Percentiles rank a stretch among this genome's conserved stretches.
These are phyloP conservation scores for Stygiomarasmius scandens DNA, from an alignment of 1,284 basidiomycete genomes.

Conservation along the genomic window DNA sequence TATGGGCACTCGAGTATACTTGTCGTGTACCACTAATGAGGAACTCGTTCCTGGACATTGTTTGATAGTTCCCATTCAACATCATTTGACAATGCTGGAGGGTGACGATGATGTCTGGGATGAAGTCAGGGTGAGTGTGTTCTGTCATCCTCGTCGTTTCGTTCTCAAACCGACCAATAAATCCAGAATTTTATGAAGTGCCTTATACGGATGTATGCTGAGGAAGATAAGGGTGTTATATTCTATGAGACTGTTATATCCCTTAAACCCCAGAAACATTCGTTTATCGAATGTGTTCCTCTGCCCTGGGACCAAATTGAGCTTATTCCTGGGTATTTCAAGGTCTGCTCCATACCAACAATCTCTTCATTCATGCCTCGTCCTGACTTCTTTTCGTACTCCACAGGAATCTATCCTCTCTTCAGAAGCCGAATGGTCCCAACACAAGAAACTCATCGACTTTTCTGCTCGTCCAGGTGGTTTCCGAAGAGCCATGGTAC, in stretches of 20 bases:
- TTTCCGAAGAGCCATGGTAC: constrained; percentile 91
- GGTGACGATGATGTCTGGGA: constrained; percentile 99
- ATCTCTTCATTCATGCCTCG: neutral
- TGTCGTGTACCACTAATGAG: constrained; percentile 86
- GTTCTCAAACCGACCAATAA: constrained; percentile 5
- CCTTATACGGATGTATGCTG: constrained; percentile 91
- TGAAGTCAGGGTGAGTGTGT: constrained; percentile 76
- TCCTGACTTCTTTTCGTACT: constrained; percentile 5
- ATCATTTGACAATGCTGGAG: constrained; percentile 89
- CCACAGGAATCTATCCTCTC: constrained; percentile 86
- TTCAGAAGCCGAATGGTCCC: constrained; percentile 95
- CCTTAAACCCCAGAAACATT: constrained; percentile 66
- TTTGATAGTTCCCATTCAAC: constrained; percentile 94
- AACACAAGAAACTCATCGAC: constrained; percentile 95
- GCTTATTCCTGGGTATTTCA: constrained; percentile 91
- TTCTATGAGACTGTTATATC: constrained; percentile 22
- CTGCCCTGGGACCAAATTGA: constrained; percentile 86
- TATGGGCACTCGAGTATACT: constrained; percentile 87
- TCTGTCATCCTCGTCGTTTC: neutral
- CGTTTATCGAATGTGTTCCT: constrained; percentile 91
- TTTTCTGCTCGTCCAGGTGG: constrained; percentile 88
- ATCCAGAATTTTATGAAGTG: constrained; percentile 98
- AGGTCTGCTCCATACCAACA: constrained; percentile 44
- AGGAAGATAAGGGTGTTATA: constrained; percentile 64
- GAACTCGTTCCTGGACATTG: constrained; percentile 90